phyloP scores from a whole-genome alignment of 2,329 filamentous ascomycete species.

The Cladophialophora immunda region DNA sequence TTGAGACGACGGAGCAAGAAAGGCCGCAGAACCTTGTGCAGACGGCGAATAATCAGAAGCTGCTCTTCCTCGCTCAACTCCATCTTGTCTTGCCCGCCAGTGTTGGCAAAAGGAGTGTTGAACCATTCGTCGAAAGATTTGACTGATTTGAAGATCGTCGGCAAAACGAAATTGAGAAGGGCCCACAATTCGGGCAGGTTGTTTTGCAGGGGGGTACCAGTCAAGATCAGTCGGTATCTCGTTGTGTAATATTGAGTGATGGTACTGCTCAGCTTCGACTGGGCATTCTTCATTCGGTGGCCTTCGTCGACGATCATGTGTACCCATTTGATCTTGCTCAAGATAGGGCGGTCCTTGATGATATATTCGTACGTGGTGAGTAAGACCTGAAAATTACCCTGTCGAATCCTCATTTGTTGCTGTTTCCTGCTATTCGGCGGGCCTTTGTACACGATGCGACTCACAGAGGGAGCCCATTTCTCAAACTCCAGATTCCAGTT shows the following conservation, averaged over 20 bases:
- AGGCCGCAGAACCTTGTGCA: constrained; percentile 96
- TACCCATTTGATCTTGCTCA: constrained; percentile 99
- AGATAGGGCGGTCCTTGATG: constrained; percentile 94
- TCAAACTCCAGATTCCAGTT: constrained; percentile 99
- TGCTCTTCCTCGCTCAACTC: constrained; percentile 99
- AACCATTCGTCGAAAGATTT: constrained; percentile 99
- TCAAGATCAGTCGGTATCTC: constrained; percentile 94
- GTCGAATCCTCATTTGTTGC: constrained; percentile 92
- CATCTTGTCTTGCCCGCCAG: constrained; percentile 97
- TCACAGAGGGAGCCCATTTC: constrained; percentile 92
- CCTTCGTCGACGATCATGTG: constrained; percentile 99
- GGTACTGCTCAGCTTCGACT: constrained; percentile 94
- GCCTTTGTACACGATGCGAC: constrained; percentile 94
- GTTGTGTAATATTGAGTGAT: constrained; percentile 95
- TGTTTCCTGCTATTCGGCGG: constrained; percentile 86
- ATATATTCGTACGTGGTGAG: constrained; percentile 99
- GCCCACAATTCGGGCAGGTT: constrained; percentile 97
- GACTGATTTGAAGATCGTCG: constrained; percentile 98
- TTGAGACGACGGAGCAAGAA: constrained; percentile 98
- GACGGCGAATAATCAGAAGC: constrained; percentile 94
- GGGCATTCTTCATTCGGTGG: constrained; percentile 98
- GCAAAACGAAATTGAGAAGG: constrained; percentile 96
- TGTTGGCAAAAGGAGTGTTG: constrained; percentile 99
- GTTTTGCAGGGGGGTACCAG: constrained; percentile 96
- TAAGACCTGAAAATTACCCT: constrained; percentile 93